phyloP scores from a whole-genome alignment of 2,329 filamentous ascomycete genomes.

The Coniochaeta hoffmannii region DNA sequence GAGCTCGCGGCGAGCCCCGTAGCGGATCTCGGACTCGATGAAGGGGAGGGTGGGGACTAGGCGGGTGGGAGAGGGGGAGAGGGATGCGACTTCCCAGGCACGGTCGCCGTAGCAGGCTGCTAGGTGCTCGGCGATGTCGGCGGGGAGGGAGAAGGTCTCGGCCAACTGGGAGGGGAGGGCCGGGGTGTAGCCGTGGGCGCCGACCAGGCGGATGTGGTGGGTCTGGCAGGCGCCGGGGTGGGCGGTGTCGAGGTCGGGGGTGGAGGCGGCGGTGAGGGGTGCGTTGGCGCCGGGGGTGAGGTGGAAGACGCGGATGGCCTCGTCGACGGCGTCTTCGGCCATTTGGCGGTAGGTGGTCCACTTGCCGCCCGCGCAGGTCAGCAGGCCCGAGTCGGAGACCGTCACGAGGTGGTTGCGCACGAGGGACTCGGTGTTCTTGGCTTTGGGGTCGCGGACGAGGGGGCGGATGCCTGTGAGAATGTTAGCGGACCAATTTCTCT shows the following conservation, averaged over 20 bases:
- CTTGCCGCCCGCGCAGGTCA: constrained; percentile 84
- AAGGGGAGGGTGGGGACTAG: constrained; percentile 62
- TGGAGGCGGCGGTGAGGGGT: constrained; percentile 58
- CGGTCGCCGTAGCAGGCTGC: constrained; percentile 59
- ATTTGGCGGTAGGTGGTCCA: constrained; percentile 93
- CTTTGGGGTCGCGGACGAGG: constrained; percentile 78
- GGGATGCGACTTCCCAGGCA: constrained; percentile 58
- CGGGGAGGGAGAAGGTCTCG: constrained; percentile 61
- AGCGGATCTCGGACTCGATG: constrained; percentile 66
- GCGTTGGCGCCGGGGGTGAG: constrained; percentile 47
- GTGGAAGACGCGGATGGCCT: constrained; percentile 62
- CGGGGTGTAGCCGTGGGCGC: constrained; percentile 79
- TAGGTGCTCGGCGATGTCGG: constrained; percentile 58
- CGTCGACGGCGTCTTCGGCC: constrained; percentile 83
- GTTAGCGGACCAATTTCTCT: not conserved
- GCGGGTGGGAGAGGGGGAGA: constrained; percentile 39
- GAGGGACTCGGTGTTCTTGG: constrained; percentile 77
- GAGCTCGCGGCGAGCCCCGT: constrained; percentile 65
- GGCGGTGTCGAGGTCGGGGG: constrained; percentile 44
- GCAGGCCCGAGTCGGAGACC: constrained; percentile 67
- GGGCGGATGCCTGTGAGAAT: constrained; percentile 48
- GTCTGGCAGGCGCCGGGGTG: constrained; percentile 67
- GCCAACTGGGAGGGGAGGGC: constrained; percentile 73
- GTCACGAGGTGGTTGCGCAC: constrained; percentile 83
- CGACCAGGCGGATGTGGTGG: constrained; percentile 71